phyloP scores from a whole-genome alignment of 129 eudicot species.

The Tagetes erecta region DNA sequence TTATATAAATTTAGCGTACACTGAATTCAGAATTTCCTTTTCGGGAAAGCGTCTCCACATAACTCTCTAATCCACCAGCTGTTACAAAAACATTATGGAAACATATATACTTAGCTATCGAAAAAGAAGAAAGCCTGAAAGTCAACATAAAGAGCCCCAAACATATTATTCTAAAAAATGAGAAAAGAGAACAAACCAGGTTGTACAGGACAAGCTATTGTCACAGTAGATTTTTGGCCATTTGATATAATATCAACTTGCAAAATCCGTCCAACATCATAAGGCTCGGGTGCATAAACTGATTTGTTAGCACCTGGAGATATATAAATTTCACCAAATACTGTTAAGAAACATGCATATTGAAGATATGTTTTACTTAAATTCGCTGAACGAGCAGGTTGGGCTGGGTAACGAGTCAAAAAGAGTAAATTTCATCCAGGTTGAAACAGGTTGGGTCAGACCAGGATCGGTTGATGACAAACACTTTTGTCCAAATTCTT shows the following conservation, averaged over 20 bases:
- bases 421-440: neutral
- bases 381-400: neutral
- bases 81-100: slow-evolving; percentile 28
- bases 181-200: slow-evolving; percentile 58
- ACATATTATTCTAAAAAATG: slow-evolving; percentile 1
- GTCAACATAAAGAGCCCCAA: neutral
- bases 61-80: slow-evolving; percentile 75
- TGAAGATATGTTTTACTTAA: neutral
- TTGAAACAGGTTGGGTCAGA: neutral
- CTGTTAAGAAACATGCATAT: neutral
- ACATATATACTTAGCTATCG: neutral
- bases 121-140: neutral
- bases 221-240: slow-evolving; percentile 65
- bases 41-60: slow-evolving; percentile 65
- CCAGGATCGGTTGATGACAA: neutral
- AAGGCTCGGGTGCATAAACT: slow-evolving; percentile 92
- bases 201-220: slow-evolving; percentile 60
- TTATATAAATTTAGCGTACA: slow-evolving; percentile 43
- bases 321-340: neutral
- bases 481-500: neutral
- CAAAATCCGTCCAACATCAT: slow-evolving; percentile 81
- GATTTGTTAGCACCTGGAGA: slow-evolving; percentile 83
- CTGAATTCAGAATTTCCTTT: slow-evolving; percentile 75
- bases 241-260: slow-evolving; percentile 77
- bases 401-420: neutral